Evolutionary conservation across 805 yeast species (phyloP), one percentile per base, ranked within the genome.

Genomic region (Hanseniaspora nectarophila): DNA sequence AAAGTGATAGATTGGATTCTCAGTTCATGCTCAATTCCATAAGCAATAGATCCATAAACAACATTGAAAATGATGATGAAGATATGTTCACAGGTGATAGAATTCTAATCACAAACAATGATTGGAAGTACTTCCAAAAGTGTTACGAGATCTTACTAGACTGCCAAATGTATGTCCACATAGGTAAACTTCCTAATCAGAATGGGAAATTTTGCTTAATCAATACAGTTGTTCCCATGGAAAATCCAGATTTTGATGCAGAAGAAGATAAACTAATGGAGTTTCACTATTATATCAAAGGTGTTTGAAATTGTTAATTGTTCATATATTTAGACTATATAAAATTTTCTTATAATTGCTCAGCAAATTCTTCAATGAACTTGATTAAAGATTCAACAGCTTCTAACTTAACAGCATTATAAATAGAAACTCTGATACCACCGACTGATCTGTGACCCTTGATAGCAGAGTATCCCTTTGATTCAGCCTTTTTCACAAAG

Each of bases 401-500:
- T 21, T 74, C 72, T 45, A 77, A 69, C 4, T 80, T 66, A 49
- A 92, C 84, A 15, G 97, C 96, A 62, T 92, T 90, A 67, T 90
- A 89, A 51, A 88, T 71, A 13, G 97, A 88, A 15, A 94, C 89
- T 67, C 98, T 81, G 68, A 92, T 83, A 29, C 98, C 98, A 48
- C 97, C 97, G 42, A 90, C 97, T 4, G 95, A 86, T 66, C 97
- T 78, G 68, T 90, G 97, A 39, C 98, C 97, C 69, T 88, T 85
- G 61, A 90, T 74, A 6, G 97, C 97, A 5, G 80, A 70, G 56
- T 92, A 72, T 1, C 77, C 74, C 53, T 58, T 63, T 26, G 66
- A 75, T 23, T 71, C 74, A 3, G 97, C 95, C 45, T 73, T 80
- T 55, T 77, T 70, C 55, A 90, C 61, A 68, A 92, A 92, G 55